Conservation (phyloP, 179 eudicot genomes). For the Gypsophila paniculata region DNA sequence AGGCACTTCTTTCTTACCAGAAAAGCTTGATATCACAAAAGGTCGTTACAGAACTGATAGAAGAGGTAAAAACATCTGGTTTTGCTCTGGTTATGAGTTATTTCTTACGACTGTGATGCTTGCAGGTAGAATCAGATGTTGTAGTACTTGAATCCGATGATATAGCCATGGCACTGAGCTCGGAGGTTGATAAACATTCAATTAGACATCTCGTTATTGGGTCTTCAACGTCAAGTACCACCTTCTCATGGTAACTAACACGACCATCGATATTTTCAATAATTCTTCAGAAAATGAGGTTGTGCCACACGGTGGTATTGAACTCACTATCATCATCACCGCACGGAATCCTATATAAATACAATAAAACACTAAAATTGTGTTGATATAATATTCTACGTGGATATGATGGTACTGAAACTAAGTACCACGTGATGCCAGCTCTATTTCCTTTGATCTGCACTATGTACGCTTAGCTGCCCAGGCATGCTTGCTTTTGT, state of each 20-base stretch:
- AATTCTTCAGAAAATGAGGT: not conserved
- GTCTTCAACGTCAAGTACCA: constrained; percentile 39
- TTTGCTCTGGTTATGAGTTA: not conserved
- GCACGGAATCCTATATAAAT: too few relatives aligned
- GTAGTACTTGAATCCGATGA: constrained; percentile 63
- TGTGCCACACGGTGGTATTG: not conserved
- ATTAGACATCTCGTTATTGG: constrained; percentile 64
- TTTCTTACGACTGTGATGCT: not conserved
- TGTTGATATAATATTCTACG: too few relatives aligned
- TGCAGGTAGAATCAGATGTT: constrained; percentile 54
- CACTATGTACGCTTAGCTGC: not conserved
- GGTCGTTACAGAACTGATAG: constrained; percentile 25
- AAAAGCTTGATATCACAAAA: constrained; percentile 33
- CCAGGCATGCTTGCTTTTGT: not conserved
- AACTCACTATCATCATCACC: not conserved
- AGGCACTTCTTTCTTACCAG: constrained; percentile 51
- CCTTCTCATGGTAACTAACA: constrained; percentile 46
- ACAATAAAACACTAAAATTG: too few relatives aligned
- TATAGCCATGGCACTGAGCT: constrained; percentile 38
- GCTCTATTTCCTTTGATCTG: not conserved
- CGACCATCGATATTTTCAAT: not conserved
- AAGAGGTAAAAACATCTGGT: not conserved
- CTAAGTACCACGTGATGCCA: not conserved
- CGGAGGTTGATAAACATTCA: constrained; percentile 29
- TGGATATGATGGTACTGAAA: too few relatives aligned